These are phyloP conservation scores for Fraxinus baroniana DNA, from an alignment of 305 asterid genomes.

Conservation along the genomic window DNA sequence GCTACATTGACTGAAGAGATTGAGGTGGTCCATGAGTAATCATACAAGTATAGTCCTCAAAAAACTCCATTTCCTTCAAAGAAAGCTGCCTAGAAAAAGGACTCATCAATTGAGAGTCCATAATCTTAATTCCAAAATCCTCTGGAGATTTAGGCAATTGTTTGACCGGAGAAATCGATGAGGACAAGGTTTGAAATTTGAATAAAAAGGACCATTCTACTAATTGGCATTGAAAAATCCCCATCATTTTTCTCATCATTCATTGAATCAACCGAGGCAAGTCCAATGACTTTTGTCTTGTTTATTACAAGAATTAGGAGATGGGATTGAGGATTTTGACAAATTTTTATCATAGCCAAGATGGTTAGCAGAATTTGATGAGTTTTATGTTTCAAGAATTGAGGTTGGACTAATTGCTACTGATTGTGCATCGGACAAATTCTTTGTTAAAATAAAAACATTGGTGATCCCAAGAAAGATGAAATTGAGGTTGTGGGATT, in stretches of 20 bases:
- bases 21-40: too few species aligned
- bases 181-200: too few species aligned
- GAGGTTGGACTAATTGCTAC: conserved; percentile 61
- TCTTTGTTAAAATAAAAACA: conserved; percentile 54
- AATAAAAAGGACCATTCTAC: conserved; percentile 60
- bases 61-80: too few species aligned
- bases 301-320: conserved; percentile 30
- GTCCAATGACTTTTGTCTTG: conserved; percentile 59
- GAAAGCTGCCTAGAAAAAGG: too few species aligned
- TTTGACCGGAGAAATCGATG: too few species aligned
- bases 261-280: conserved; percentile 67
- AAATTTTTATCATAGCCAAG: conserved; percentile 45
- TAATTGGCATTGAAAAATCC: conserved; percentile 37
- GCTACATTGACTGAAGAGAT: too few species aligned
- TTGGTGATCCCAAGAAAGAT: conserved; percentile 66
- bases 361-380: conserved; percentile 50
- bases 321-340: conserved; percentile 16
- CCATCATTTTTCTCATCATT: conserved; percentile 31
- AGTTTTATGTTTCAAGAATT: conserved; percentile 58
- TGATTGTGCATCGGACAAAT: conserved; percentile 40
- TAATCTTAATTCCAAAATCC: too few species aligned
- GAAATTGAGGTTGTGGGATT: conserved; percentile 56
- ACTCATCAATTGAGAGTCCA: too few species aligned
- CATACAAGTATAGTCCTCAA: too few species aligned
- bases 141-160: too few species aligned